Percentiles rank a stretch among this genome's conserved stretches.
Conservation (phyloP, 1,284 basidiomycete genomes). For the Apiotrichum sp. region DNA sequence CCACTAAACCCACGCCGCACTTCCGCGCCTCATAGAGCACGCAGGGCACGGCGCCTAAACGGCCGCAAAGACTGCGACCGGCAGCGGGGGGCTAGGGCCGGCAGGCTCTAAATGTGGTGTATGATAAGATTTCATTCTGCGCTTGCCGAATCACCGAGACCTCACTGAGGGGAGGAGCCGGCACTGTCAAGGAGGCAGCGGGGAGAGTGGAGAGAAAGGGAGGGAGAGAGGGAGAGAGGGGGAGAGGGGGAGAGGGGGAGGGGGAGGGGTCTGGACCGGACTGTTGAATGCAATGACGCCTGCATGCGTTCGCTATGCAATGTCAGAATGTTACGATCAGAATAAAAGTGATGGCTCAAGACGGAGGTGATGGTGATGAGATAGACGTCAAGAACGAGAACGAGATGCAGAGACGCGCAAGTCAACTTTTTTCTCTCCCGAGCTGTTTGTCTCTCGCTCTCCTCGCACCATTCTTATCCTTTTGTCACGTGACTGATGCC, state of each 20-base stretch:
- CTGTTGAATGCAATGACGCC: too few species aligned
- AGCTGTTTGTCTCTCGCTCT: too few species aligned
- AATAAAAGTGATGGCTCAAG: too few species aligned
- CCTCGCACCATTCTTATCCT: too few species aligned
- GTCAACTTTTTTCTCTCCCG: too few species aligned
- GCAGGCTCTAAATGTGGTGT: constrained; percentile 1
- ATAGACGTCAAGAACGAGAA: not conserved
- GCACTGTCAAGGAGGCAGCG: constrained; percentile 3
- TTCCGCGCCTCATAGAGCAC: not conserved
- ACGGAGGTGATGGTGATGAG: not conserved
- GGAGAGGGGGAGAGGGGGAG: not conserved
- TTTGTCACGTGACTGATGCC: too few species aligned
- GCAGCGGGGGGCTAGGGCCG: not conserved
- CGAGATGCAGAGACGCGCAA: too few species aligned
- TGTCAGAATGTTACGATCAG: too few species aligned
- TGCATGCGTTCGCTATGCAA: too few species aligned
- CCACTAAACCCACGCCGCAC: not conserved
- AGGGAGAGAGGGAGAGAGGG: not conserved
- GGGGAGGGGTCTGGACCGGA: not conserved
- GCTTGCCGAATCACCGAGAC: constrained; percentile 4
- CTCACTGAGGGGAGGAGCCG: not conserved
- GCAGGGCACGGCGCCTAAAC: not conserved
- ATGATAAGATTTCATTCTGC: not conserved
- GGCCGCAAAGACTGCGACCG: not conserved
- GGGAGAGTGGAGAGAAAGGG: not conserved